Evolutionary conservation across 345 rosid species (phyloP).

Genomic region (Streptanthus diversifolius): DNA sequence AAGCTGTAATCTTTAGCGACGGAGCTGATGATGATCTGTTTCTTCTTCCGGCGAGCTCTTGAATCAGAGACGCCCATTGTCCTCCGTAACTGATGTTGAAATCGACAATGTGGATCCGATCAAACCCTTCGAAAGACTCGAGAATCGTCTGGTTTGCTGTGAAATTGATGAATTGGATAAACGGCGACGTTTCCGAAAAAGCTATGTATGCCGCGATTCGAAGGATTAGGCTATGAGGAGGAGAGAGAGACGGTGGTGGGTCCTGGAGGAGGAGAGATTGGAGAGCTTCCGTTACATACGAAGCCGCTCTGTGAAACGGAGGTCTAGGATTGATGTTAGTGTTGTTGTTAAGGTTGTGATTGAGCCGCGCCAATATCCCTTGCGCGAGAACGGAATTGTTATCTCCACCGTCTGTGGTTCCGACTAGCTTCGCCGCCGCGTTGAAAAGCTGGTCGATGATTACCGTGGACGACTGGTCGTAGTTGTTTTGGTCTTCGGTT

Average conservation of each 20-base stretch:
- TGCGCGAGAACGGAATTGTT: conserved; percentile 73
- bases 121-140: conserved; percentile 54
- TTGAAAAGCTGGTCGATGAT: conserved; percentile 59
- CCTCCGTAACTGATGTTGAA: conserved; percentile 81
- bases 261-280: conserved; percentile 49
- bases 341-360: conserved; percentile 46
- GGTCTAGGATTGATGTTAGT: conserved; percentile 55
- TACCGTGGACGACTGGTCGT: conserved; percentile 39
- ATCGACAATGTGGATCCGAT: conserved; percentile 68
- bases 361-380: conserved; percentile 99
- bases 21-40: conserved; percentile 37
- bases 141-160: conserved; percentile 84
- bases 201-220: conserved; percentile 79
- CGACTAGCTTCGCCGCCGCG: conserved; percentile 82
- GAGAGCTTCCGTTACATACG: conserved; percentile 71
- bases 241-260: conserved; percentile 31
- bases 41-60: conserved; percentile 59
- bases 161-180: conserved; percentile 76
- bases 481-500: background rate
- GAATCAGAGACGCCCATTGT: conserved; percentile 93
- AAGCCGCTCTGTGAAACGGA: conserved; percentile 83
- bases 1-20: conserved; percentile 67
- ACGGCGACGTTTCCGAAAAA: conserved; percentile 80
- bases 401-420: conserved; percentile 40
- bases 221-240: conserved; percentile 46